phyloP scores from a whole-genome alignment of 257 asterid species.

The Vinca minor region DNA sequence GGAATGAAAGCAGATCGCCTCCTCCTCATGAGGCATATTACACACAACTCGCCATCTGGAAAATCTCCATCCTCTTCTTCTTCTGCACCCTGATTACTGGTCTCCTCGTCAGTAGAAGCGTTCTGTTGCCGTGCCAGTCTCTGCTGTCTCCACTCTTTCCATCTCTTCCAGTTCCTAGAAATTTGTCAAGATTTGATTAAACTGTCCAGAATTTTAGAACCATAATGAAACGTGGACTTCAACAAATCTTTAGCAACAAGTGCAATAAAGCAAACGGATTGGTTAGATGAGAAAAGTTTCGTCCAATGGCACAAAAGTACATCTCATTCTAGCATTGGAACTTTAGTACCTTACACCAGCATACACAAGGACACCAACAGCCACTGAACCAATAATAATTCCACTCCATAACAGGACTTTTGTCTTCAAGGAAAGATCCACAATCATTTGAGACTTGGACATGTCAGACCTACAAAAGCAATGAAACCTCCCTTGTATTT shows the following conservation, averaged over 20 bases:
- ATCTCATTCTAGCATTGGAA: not conserved
- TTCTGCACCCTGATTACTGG: conserved; percentile 23
- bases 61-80: conserved; percentile 66
- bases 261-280: not conserved
- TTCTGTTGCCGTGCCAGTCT: conserved; percentile 36
- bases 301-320: not conserved
- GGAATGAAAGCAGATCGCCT: conserved; percentile 79
- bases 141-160: conserved; percentile 64
- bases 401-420: conserved; percentile 69
- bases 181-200: not conserved
- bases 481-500: conserved; percentile 13
- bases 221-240: not conserved
- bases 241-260: not conserved
- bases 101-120: conserved; percentile 22
- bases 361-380: conserved; percentile 65
- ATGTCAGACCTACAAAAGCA: conserved; percentile 50
- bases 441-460: conserved; percentile 67
- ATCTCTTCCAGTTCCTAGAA: conserved; percentile 67
- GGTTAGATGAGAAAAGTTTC: not conserved
- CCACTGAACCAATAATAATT: conserved; percentile 57
- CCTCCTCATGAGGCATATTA: conserved; percentile 70
- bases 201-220: not conserved
- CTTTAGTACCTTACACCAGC: conserved; percentile 59
- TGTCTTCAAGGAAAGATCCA: conserved; percentile 58
- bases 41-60: conserved; percentile 81